Evolutionary conservation across 192 early-diverging fungal species (phyloP), one percentile per base, ranked within the genome.

Genomic region (Anaeromyces robustus): DNA sequence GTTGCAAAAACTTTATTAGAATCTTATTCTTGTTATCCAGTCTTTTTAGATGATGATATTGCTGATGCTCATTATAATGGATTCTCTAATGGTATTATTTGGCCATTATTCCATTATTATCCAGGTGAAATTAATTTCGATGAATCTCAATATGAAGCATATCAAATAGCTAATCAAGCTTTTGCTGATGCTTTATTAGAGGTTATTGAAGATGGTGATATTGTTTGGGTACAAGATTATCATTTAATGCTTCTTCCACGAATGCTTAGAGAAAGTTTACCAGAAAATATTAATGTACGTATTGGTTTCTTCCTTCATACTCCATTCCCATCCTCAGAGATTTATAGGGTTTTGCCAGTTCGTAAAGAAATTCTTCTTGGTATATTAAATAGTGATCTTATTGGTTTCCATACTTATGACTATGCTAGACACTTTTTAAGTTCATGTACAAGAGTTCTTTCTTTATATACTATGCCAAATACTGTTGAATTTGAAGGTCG

Each of bases 271-370:
- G 89, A 94, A 52, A 30, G 79, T 12, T 80, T 91, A 5, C 81
- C 77, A 29, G 82, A 89, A 86, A 83, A 86, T 90, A 79, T 85
- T 81, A 90, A 94, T 77, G 91, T 98, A 82, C 96, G 95, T 85
- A 97, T 99, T 84, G 97, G 98, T 6, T 99, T 94, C 89, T 98
- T 99, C 86, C 86, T 98, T 82, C 98, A 98, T 86, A 98, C 96
- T 30, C 98, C 98, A 22, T 98, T 98, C 86, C 96, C 97, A 2
- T 94, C 78, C 26, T 94, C 92, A 81, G 96, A 99, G 87, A 95
- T 99, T 78, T 99, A 98, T 87, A 88, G 98, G 30, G 96, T 97
- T 82, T 88, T 99, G 78, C 97, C 97, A 18, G 97, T 98, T 28
- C 91, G 98, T 39, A 90, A 92, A 85, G 93, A 97, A 86, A 94